Percentiles rank a stretch among this genome's conserved stretches.
Evolutionary conservation across 495 filamentous ascomycete genomes (phyloP).

Genomic region (Neurospora pannonica): DNA sequence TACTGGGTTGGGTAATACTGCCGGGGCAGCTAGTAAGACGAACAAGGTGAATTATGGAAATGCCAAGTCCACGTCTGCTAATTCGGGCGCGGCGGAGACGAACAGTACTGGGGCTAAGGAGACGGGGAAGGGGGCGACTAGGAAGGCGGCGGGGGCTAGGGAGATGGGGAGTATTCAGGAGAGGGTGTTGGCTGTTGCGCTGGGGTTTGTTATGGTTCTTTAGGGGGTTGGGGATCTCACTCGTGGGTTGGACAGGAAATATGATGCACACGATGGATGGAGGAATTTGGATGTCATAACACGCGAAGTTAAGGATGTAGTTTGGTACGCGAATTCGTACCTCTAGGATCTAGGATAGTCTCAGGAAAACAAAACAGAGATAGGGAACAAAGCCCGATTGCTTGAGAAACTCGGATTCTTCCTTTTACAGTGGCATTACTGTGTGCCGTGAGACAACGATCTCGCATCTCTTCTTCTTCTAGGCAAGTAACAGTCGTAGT

Average conservation of each 20-base stretch:
- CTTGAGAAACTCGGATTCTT: neutral
- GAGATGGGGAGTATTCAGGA: neutral
- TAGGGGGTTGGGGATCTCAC: neutral
- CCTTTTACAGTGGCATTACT: neutral
- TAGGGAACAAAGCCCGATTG: neutral
- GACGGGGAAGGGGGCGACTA: neutral
- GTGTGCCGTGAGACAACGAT: neutral
- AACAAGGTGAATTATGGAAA: neutral
- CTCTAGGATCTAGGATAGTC: neutral
- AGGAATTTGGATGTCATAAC: neutral
- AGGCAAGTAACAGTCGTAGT: neutral
- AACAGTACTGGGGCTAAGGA: neutral
- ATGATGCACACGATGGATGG: neutral
- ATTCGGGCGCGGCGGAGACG: neutral
- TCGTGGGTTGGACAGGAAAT: neutral
- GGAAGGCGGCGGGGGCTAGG: neutral
- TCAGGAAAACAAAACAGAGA: neutral
- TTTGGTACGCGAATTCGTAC: neutral
- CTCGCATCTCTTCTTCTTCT: neutral
- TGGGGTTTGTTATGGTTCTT: neutral
- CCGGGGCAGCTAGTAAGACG: neutral
- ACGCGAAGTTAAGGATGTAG: neutral
- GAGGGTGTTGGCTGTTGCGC: neutral
- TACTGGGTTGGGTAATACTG: neutral
- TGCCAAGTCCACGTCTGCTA: neutral